These are phyloP conservation scores for Rhizopus delemar DNA, from an alignment of 371 early-diverging fungal species.

Conservation along the genomic window DNA sequence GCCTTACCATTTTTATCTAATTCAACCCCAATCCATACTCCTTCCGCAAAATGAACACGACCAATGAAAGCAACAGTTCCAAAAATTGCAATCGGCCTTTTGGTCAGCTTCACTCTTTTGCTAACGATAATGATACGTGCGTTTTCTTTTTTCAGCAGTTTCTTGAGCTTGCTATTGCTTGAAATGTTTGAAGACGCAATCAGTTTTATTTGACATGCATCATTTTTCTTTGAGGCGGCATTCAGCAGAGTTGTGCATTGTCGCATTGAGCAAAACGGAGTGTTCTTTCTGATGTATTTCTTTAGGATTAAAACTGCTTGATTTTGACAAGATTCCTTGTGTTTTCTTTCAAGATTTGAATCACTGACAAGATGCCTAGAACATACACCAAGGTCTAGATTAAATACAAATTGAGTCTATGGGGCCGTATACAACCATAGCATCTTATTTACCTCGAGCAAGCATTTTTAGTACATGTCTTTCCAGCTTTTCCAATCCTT, in stretches of 20 bases:
- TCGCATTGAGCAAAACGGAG: too few relatives aligned
- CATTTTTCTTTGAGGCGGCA: too few relatives aligned
- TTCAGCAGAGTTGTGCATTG: too few relatives aligned
- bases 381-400: constrained; percentile 19
- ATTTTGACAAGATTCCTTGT: too few relatives aligned
- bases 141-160: not conserved
- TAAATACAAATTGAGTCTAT: not conserved
- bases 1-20: constrained; percentile 35
- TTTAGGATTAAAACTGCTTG: too few relatives aligned
- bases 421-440: not conserved
- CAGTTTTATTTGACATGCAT: too few relatives aligned
- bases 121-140: constrained; percentile 15
- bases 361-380: not conserved
- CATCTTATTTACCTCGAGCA: constrained; percentile 33
- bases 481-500: constrained; percentile 30
- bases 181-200: too few relatives aligned
- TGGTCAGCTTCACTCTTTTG: constrained; percentile 18
- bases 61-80: constrained; percentile 31
- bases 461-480: constrained; percentile 22
- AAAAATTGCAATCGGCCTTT: constrained; percentile 18
- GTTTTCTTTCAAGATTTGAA: too few relatives aligned
- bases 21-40: constrained; percentile 43
- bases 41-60: constrained; percentile 35
- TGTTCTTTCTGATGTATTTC: too few relatives aligned
- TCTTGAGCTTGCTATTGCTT: too few relatives aligned